phyloP scores from a whole-genome alignment of 2,329 filamentous ascomycete species.

The Microdochium trichocladiopsis region DNA sequence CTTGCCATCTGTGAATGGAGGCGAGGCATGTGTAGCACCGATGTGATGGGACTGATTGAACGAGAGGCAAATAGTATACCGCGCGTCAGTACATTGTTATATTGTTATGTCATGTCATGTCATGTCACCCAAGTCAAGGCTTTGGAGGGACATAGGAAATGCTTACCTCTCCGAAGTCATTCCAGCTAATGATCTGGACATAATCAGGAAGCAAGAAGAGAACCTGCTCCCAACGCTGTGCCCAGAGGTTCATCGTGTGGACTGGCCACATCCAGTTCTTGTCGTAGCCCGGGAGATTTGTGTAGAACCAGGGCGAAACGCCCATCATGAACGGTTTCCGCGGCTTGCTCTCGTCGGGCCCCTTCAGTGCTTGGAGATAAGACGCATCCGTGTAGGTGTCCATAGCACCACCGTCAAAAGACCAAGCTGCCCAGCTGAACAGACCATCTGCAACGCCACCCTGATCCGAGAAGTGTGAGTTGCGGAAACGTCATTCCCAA shows the following conservation, averaged over 20 bases:
- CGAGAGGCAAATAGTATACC: no score
- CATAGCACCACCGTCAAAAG: slow-evolving; percentile 16
- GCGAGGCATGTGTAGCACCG: no score
- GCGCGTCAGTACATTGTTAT: no score
- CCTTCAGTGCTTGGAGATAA: slow-evolving; percentile 6
- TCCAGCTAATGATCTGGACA: slow-evolving; percentile 40
- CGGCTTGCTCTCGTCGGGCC: no score
- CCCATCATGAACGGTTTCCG: slow-evolving; percentile 39
- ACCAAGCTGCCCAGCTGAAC: slow-evolving; percentile 30
- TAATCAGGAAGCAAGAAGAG: slow-evolving; percentile 30
- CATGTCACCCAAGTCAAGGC: no score
- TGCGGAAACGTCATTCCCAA: no score
- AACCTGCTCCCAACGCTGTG: slow-evolving; percentile 48
- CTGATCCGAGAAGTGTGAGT: no score
- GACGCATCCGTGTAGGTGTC: slow-evolving; percentile 8
- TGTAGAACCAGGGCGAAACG: slow-evolving; percentile 54
- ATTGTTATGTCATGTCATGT: no score
- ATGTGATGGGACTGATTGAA: no score
- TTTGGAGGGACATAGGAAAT: no score
- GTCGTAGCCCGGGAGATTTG: slow-evolving; percentile 44
- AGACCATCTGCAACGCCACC: slow-evolving; percentile 23
- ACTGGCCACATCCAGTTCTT: slow-evolving; percentile 59
- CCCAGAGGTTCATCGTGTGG: slow-evolving; percentile 55
- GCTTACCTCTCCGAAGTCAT: no score
- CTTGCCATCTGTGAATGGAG: no score